phyloP scores from a whole-genome alignment of 257 asterid genomes.

The Vinca minor region DNA sequence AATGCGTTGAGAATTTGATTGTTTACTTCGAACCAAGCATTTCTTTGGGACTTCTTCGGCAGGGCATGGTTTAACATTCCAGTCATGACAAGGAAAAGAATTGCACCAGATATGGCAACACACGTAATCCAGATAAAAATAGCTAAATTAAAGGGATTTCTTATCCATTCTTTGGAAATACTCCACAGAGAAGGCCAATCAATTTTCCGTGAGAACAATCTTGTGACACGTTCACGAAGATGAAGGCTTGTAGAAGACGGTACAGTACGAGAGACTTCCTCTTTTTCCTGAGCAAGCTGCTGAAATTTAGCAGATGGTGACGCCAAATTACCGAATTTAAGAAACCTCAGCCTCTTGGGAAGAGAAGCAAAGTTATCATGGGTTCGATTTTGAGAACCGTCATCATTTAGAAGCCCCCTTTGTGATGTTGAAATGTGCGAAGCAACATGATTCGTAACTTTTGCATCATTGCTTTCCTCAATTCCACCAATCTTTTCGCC shows the following conservation, averaged over 20 bases:
- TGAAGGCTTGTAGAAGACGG: slow-evolving; percentile 69
- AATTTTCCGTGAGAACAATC: slow-evolving; percentile 47
- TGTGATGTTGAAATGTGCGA: slow-evolving; percentile 51
- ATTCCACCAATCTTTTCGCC: too few species aligned
- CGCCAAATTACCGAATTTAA: slow-evolving; percentile 44
- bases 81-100: slow-evolving; percentile 74
- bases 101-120: slow-evolving; percentile 85
- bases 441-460: slow-evolving; percentile 27
- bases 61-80: slow-evolving; percentile 77
- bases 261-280: slow-evolving; percentile 62
- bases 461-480: slow-evolving; percentile 29
- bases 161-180: slow-evolving; percentile 64
- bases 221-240: slow-evolving; percentile 61
- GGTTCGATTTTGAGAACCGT: slow-evolving; percentile 23
- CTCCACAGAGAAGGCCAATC: slow-evolving; percentile 46
- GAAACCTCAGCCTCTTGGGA: slow-evolving; percentile 36
- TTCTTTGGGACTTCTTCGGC: slow-evolving; percentile 61
- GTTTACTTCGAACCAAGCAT: slow-evolving; percentile 83
- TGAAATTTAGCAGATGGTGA: slow-evolving; percentile 65
- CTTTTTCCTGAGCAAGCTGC: slow-evolving; percentile 53
- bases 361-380: slow-evolving; percentile 24
- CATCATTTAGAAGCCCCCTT: slow-evolving; percentile 43
- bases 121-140: slow-evolving; percentile 57
- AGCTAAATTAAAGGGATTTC: slow-evolving; percentile 64
- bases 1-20: slow-evolving; percentile 84